phyloP scores from a whole-genome alignment of 371 early-diverging fungal genomes.

The Dichotomocladium elegans region DNA sequence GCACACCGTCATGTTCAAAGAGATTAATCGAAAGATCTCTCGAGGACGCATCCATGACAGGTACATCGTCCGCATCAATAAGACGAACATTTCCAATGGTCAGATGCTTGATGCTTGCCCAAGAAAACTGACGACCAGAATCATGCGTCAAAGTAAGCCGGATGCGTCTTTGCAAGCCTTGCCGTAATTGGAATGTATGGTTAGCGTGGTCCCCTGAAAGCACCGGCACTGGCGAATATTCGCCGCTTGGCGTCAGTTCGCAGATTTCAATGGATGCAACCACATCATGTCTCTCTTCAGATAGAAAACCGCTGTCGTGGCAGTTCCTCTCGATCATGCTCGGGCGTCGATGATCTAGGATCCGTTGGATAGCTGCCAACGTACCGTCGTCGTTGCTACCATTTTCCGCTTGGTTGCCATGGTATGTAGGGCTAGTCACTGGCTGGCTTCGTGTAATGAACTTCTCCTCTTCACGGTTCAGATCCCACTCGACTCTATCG shows the following conservation, averaged over 20 bases:
- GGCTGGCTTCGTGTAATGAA: constrained; percentile 1
- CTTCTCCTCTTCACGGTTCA: constrained; percentile 5
- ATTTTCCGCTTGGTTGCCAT: neutral
- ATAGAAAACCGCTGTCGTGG: constrained; percentile 30
- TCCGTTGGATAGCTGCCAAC: constrained; percentile 1
- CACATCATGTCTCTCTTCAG: constrained; percentile 73
- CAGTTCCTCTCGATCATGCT: constrained; percentile 3
- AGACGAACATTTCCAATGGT: constrained; percentile 60
- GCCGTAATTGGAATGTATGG: constrained; percentile 70
- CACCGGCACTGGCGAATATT: constrained; percentile 70
- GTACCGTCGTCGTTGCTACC: neutral
- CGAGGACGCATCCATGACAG: constrained; percentile 39
- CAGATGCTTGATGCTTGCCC: constrained; percentile 30
- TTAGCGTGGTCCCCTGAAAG: constrained; percentile 45
- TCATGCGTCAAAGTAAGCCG: constrained; percentile 61
- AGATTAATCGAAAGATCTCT: constrained; percentile 21
- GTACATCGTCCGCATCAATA: constrained; percentile 59
- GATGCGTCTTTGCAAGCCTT: constrained; percentile 84
- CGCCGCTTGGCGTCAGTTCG: constrained; percentile 64
- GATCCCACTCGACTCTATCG: constrained; percentile 1
- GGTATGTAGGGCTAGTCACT: neutral
- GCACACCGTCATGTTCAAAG: constrained; percentile 37
- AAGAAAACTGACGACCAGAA: constrained; percentile 62
- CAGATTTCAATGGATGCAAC: constrained; percentile 64
- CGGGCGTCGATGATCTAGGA: neutral